Conservation (phyloP, 495 filamentous ascomycete genomes). For the Aeminium ludgeri region DNA sequence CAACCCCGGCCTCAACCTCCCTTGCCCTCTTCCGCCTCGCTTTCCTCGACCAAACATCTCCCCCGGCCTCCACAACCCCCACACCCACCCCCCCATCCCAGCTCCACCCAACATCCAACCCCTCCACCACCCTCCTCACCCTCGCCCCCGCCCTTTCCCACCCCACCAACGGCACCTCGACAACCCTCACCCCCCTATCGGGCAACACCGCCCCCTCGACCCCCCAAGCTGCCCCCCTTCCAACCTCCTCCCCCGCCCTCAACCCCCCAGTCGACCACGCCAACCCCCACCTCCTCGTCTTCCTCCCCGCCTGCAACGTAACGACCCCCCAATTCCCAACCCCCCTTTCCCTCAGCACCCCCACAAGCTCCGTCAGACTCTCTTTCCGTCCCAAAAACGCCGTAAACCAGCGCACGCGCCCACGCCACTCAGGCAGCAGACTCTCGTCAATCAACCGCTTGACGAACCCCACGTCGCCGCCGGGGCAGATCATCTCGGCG, state of each 20-base stretch:
- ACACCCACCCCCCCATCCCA: constrained; percentile 30
- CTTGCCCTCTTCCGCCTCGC: constrained; percentile 35
- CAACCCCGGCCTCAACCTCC: neutral
- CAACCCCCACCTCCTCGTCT: constrained; percentile 73
- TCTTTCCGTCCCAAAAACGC: constrained; percentile 76
- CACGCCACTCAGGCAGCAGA: constrained; percentile 35
- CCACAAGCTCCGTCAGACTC: constrained; percentile 48
- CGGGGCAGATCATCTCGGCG: constrained; percentile 72
- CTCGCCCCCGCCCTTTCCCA: constrained; percentile 16
- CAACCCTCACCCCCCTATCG: constrained; percentile 39
- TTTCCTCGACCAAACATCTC: constrained; percentile 57
- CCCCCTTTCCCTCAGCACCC: constrained; percentile 36
- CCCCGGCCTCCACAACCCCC: constrained; percentile 33
- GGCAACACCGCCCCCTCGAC: constrained; percentile 44
- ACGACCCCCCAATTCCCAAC: constrained; percentile 72
- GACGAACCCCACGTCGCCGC: constrained; percentile 74
- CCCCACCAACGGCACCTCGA: constrained; percentile 26
- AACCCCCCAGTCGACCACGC: constrained; percentile 67
- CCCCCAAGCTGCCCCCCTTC: constrained; percentile 30
- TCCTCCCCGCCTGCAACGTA: constrained; percentile 60
- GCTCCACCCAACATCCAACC: constrained; percentile 35
- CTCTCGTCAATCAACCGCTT: constrained; percentile 60
- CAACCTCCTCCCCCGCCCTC: constrained; percentile 40
- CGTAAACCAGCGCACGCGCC: constrained; percentile 68
- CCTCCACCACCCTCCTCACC: constrained; percentile 28